Evolutionary conservation across 768 basidiomycete species (phyloP).

Genomic region (Imleria badia): DNA sequence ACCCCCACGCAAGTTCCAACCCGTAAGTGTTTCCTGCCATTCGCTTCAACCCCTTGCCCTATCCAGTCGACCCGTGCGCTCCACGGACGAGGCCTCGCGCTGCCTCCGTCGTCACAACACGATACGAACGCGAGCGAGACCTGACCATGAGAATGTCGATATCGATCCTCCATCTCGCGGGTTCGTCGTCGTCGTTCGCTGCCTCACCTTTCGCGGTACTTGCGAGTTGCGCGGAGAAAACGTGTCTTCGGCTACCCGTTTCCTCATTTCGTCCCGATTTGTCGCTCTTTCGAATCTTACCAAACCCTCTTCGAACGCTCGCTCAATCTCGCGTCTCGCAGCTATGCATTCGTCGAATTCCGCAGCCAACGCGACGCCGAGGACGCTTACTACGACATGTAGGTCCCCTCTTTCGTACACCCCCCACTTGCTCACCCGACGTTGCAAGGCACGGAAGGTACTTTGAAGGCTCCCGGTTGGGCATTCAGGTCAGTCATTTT

Average conservation of each 20-base stretch:
- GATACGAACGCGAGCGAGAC: conserved; percentile 33
- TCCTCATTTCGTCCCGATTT: conserved; percentile 32
- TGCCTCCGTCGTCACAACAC: conserved; percentile 24
- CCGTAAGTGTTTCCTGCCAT: conserved; percentile 62
- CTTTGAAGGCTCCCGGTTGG: conserved; percentile 73
- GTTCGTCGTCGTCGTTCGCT: conserved; percentile 30
- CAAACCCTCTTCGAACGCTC: conserved; percentile 38
- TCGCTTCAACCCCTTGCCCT: conserved; percentile 33
- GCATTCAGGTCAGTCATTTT: conserved; percentile 58
- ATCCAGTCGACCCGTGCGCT: conserved; percentile 40
- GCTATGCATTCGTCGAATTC: conserved; percentile 88
- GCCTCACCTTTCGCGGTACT: conserved; percentile 22
- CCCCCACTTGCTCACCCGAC: conserved; percentile 9
- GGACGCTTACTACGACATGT: conserved; percentile 85
- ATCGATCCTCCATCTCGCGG: conserved; percentile 30
- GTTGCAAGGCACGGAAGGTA: conserved; percentile 64
- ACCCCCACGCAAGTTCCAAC: conserved; percentile 68
- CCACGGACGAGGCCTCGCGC: conserved; percentile 30
- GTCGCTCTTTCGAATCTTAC: conserved; percentile 38
- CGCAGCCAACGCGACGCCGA: conserved; percentile 76
- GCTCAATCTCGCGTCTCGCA: conserved; percentile 63
- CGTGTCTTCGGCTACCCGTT: conserved; percentile 29
- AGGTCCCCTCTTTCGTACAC: conserved; percentile 26
- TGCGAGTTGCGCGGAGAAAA: conserved; percentile 29
- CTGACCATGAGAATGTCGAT: conserved; percentile 25